These are phyloP conservation scores for Pneumocystis murina DNA, from an alignment of 1,139 yeast genomes.

Conservation along the genomic window DNA sequence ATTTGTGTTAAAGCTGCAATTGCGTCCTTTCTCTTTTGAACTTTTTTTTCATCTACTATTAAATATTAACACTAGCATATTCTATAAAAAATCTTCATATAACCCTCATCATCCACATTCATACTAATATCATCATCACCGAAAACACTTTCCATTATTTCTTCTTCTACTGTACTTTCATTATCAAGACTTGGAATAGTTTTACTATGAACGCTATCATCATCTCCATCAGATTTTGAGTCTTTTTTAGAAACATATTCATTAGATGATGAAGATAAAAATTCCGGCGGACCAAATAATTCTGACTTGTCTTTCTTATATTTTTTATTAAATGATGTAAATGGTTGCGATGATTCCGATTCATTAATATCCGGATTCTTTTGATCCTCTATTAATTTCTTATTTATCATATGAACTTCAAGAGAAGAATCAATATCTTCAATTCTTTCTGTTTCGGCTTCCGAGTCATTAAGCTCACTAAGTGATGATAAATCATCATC, in stretches of 20 bases:
- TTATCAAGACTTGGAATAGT: neutral
- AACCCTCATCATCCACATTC: neutral
- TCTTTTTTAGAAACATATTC: neutral
- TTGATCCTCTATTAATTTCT: neutral
- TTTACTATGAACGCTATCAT: neutral
- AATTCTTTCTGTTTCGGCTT: neutral
- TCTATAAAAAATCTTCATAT: neutral
- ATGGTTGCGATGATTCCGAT: neutral
- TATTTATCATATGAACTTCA: neutral
- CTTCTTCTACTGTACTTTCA: neutral
- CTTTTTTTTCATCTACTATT: neutral
- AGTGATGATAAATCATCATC: neutral
- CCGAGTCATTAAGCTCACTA: neutral
- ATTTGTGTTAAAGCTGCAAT: constrained; percentile 55
- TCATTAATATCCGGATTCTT: neutral
- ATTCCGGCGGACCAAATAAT: neutral
- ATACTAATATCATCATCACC: neutral
- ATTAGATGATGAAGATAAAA: neutral
- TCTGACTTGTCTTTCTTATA: neutral
- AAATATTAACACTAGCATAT: neutral
- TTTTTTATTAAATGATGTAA: neutral
- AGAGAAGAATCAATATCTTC: neutral
- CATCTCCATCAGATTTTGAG: neutral
- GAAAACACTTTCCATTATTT: neutral
- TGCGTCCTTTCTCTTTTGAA: constrained; percentile 38